A percentile compares a stretch with the other conserved stretches of the same genome.
Evolutionary conservation across 2,329 filamentous ascomycete species (phyloP).

Genomic region (Aureobasidium musti): DNA sequence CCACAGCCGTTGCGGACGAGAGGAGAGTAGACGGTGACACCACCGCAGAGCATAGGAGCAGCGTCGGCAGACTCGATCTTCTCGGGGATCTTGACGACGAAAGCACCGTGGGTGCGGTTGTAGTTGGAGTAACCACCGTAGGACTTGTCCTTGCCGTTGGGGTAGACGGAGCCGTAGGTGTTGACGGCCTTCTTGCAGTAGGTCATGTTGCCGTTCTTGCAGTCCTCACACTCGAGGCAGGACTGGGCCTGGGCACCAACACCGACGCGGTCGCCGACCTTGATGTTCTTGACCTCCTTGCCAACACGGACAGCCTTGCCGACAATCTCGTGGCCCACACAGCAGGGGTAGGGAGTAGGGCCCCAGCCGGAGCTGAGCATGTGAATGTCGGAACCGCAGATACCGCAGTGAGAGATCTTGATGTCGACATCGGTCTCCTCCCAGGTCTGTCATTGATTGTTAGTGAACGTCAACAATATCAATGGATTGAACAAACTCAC

Average conservation of each 20-base stretch:
- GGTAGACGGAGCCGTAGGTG: conserved; percentile 40
- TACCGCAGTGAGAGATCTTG: conserved; percentile 45
- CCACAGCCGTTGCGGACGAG: conserved; percentile 66
- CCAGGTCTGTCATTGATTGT: conserved; percentile 43
- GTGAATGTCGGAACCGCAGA: conserved; percentile 40
- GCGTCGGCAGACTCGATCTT: conserved; percentile 51
- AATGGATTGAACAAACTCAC: conserved; percentile 34
- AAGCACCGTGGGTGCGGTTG: conserved; percentile 58
- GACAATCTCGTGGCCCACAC: conserved; percentile 37
- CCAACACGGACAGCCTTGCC: conserved; percentile 37
- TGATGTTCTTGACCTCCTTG: conserved; percentile 36
- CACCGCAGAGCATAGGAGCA: conserved; percentile 73
- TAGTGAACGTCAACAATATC: not conserved
- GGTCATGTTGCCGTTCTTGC: conserved; percentile 45
- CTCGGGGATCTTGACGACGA: conserved; percentile 59
- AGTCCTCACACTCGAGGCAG: conserved; percentile 57
- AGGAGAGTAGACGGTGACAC: conserved; percentile 71
- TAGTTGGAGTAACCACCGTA: conserved; percentile 64
- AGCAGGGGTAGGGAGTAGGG: conserved; percentile 43
- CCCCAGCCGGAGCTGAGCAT: conserved; percentile 45
- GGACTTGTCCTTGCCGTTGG: conserved; percentile 54
- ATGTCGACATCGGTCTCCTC: conserved; percentile 46
- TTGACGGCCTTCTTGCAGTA: conserved; percentile 38
- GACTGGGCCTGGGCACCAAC: conserved; percentile 53
- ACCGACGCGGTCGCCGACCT: conserved; percentile 48